phyloP scores from a whole-genome alignment of 2,329 filamentous ascomycete genomes.

The Exophiala sideris region DNA sequence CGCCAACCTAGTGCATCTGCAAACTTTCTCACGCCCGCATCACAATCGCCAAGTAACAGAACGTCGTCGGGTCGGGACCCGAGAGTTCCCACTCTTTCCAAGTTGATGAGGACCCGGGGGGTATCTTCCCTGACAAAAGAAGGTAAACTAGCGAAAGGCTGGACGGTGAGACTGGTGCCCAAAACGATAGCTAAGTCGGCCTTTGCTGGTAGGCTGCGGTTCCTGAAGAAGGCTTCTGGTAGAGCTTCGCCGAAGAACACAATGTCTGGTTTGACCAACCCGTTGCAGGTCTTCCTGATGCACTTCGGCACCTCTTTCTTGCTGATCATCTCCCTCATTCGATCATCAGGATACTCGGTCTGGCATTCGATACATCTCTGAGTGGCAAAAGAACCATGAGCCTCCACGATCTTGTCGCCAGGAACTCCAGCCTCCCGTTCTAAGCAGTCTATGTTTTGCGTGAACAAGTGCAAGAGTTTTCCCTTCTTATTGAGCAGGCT shows the following conservation, averaged over 20 bases:
- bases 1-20: constrained; percentile 80
- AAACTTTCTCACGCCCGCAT: constrained; percentile 72
- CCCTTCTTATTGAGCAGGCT: constrained; percentile 74
- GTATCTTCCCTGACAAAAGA: constrained; percentile 57
- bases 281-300: constrained; percentile 58
- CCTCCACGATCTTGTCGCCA: constrained; percentile 77
- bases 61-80: constrained; percentile 82
- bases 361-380: constrained; percentile 92
- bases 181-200: constrained; percentile 81
- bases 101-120: constrained; percentile 83
- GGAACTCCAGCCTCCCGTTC: constrained; percentile 85
- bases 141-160: constrained; percentile 83
- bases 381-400: constrained; percentile 89
- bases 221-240: constrained; percentile 62
- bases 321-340: constrained; percentile 69
- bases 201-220: constrained; percentile 52
- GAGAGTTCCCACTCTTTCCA: constrained; percentile 74
- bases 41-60: constrained; percentile 75
- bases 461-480: constrained; percentile 80
- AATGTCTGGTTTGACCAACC: constrained; percentile 88
- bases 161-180: constrained; percentile 82
- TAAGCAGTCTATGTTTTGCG: constrained; percentile 96
- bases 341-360: constrained; percentile 64
- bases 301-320: constrained; percentile 70
- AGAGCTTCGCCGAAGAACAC: constrained; percentile 85